Evolutionary conservation across 495 filamentous ascomycete species (phyloP).

Genomic region (Penicillium paxilli): DNA sequence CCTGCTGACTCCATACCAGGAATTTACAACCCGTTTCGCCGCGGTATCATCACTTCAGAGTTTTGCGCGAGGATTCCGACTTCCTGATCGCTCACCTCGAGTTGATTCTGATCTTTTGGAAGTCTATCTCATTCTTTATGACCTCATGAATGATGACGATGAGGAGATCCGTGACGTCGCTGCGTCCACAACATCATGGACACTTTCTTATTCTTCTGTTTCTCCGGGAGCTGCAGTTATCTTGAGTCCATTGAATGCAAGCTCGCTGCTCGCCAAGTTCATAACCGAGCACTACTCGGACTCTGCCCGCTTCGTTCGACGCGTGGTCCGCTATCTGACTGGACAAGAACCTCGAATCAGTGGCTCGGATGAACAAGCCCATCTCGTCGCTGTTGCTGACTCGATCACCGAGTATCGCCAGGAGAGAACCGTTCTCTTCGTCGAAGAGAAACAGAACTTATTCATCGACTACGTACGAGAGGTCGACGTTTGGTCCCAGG

Average conservation of each 20-base stretch:
- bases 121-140: conserved; percentile 55
- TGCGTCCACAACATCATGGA: conserved; percentile 49
- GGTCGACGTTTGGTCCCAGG: conserved; percentile 59
- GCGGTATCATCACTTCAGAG: conserved; percentile 46
- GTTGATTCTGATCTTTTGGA: conserved; percentile 36
- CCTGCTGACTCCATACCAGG: conserved; percentile 34
- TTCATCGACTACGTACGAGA: conserved; percentile 80
- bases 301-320: conserved; percentile 34
- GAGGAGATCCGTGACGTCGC: conserved; percentile 76
- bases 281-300: conserved; percentile 36
- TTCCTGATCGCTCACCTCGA: conserved; percentile 22
- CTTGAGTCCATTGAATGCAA: conserved; percentile 48
- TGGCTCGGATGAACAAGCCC: conserved; percentile 9
- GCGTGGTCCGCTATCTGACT: conserved; percentile 28
- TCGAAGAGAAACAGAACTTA: conserved; percentile 86
- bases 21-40: conserved; percentile 64
- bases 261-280: conserved; percentile 44
- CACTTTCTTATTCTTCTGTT: conserved; percentile 39
- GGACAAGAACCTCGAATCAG: conserved; percentile 27
- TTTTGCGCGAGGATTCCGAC: conserved; percentile 32
- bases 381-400: conserved; percentile 37
- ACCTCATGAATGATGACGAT: conserved; percentile 83
- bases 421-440: conserved; percentile 75
- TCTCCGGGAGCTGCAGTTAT: conserved; percentile 29
- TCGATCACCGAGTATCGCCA: conserved; percentile 51